Percentiles rank a stretch among this genome's conserved stretches.
Evolutionary conservation across 768 basidiomycete genomes (phyloP).

Genomic region (Exidia glandulosa): DNA sequence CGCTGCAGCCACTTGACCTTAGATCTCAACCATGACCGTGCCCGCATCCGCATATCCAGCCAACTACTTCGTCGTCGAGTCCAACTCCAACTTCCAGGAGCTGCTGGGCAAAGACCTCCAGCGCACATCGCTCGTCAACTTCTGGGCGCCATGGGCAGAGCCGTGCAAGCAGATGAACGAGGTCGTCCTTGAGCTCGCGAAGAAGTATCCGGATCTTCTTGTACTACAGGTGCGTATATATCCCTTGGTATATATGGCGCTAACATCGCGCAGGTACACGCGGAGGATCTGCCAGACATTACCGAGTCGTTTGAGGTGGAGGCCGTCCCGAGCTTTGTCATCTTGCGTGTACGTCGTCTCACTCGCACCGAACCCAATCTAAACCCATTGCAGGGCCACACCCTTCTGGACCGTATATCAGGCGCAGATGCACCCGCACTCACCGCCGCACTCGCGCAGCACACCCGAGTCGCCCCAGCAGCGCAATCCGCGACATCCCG

Average conservation of each 20-base stretch:
- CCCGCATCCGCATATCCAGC: constrained; percentile 14
- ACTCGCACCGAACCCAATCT: constrained; percentile 2
- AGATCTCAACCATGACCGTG: not conserved
- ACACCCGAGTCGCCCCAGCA: constrained; percentile 29
- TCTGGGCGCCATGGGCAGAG: constrained; percentile 89
- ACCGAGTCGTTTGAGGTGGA: constrained; percentile 88
- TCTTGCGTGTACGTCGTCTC: constrained; percentile 54
- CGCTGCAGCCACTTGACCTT: not conserved
- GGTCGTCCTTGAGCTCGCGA: constrained; percentile 60
- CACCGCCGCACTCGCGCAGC: constrained; percentile 46
- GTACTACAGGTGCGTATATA: constrained; percentile 56
- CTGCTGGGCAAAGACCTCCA: constrained; percentile 67
- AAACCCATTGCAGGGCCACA: constrained; percentile 58
- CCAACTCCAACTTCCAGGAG: constrained; percentile 60
- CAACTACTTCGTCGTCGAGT: constrained; percentile 41
- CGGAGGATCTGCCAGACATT: constrained; percentile 71
- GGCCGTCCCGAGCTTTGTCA: constrained; percentile 73
- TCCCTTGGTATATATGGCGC: not conserved
- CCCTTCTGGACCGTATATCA: constrained; percentile 61
- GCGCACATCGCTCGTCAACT: constrained; percentile 79
- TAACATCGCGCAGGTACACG: constrained; percentile 53
- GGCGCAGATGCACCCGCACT: constrained; percentile 72
- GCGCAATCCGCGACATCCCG: constrained; percentile 9
- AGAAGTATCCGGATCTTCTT: constrained; percentile 54
- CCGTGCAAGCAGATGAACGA: constrained; percentile 87